Base-by-base conservation (phyloP, 2,329 filamentous ascomycete genomes). In the Exophiala mesophila region DNA sequence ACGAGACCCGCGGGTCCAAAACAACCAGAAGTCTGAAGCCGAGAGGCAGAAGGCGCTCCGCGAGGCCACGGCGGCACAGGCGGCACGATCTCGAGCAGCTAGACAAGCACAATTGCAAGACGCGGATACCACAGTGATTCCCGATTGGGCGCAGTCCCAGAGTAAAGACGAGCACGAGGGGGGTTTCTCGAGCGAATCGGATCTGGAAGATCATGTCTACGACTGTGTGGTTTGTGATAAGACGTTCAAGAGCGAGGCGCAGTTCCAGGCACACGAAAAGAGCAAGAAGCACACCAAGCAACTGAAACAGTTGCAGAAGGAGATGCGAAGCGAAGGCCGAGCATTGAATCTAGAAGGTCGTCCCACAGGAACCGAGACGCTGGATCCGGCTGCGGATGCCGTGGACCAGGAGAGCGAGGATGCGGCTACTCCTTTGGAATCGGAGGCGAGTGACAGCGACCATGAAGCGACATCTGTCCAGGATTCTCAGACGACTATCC, bases 221-320 rank as follows among this genome's bases (percentile, higher is more conserved):
- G 78, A 82, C 53, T 83, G 79, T 52, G 74, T 82, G 23, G 76
- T 75, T 5, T 83, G 79, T 57, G 67, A 72, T 47, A 83, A 83
- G 61, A 72, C 59, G 1, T 92, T 90, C 63, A 85, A 96, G 65
- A 97, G 89, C 57, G 85, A 94, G 60, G 88, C 88, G 53, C 90
- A 97, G 59, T 88, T 85, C 47, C 82, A 94, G 57, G 83, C 85
- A 3, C 92, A 98, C 57, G 89, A 96, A 67, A 88, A 84, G 67
- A 97, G 90, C 71, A 98, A 95, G 63, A 98, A 97, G 65, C 92
- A 98, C 58, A 66, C 82, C 48, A 97, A 95, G 61, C 83, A 88
- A 2, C 75, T 96, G 5, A 82, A 89, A 53, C 78, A 88, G 47
- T 66, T 98, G 28, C 80, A 80, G 56, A 76, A 78, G 57, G 82